These are phyloP conservation scores for Helianthus tuberosus DNA, from an alignment of 129 eudicot genomes.

Conservation along the genomic window DNA sequence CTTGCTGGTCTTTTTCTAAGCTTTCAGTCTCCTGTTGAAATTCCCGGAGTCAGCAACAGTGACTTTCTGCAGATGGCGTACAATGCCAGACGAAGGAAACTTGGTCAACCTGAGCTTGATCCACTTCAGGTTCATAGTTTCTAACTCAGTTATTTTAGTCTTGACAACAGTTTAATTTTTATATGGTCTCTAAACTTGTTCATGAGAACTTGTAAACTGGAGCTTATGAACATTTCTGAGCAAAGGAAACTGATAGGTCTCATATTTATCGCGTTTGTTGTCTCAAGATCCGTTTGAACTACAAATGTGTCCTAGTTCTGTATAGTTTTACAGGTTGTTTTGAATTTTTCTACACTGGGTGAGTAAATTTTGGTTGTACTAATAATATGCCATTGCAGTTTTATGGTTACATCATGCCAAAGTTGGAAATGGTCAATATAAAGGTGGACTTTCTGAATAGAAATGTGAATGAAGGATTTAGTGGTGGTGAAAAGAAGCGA, in stretches of 20 bases:
- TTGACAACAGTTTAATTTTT: background rate
- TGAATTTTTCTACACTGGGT: constrained; percentile 2
- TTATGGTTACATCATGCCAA: constrained; percentile 77
- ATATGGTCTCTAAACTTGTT: background rate
- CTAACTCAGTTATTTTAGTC: background rate
- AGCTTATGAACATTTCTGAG: background rate
- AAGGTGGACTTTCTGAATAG: constrained; percentile 81
- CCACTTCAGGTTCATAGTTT: constrained; percentile 80
- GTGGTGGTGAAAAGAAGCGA: constrained; percentile 99
- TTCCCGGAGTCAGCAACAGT: constrained; percentile 95
- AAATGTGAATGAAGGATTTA: constrained; percentile 98
- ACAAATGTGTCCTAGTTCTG: background rate
- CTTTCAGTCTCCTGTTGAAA: constrained; percentile 96
- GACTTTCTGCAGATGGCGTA: constrained; percentile 95
- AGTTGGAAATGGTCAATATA: constrained; percentile 86
- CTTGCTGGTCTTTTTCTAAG: constrained; percentile 92
- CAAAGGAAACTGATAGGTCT: background rate
- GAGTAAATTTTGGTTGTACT: constrained; percentile 11
- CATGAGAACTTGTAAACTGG: background rate
- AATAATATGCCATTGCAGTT: constrained; percentile 57
- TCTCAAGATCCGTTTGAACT: background rate
- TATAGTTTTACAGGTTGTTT: background rate
- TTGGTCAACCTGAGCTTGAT: constrained; percentile 78
- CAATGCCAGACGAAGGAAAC: constrained; percentile 89
- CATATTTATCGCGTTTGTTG: background rate